Evolutionary conservation across 1,284 basidiomycete species (phyloP).

Genomic region (Ustilago sp.): DNA sequence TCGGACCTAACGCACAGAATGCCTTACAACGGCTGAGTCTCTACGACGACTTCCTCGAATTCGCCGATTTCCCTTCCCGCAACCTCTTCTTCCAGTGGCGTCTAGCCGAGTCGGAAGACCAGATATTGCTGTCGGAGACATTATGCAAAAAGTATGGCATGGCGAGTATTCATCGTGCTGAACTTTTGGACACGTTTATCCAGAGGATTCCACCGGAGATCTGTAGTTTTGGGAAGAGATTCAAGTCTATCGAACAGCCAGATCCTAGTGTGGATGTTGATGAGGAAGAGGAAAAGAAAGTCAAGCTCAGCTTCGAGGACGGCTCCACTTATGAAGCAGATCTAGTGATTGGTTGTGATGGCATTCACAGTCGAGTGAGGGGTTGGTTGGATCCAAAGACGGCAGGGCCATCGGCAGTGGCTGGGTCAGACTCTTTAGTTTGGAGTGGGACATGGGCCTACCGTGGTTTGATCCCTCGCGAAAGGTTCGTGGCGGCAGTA

Average conservation of each 20-base stretch:
- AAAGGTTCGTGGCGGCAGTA: constrained; percentile 47
- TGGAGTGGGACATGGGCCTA: constrained; percentile 63
- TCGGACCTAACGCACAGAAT: constrained; percentile 33
- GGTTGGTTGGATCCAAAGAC: constrained; percentile 44
- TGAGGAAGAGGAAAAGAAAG: constrained; percentile 5
- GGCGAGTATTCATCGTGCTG: constrained; percentile 50
- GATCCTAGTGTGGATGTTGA: background rate
- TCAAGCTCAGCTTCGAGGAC: constrained; percentile 39
- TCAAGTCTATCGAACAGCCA: constrained; percentile 29
- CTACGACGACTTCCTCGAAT: constrained; percentile 38
- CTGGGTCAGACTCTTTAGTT: constrained; percentile 41
- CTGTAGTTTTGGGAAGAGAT: constrained; percentile 46
- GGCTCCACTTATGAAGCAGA: constrained; percentile 48
- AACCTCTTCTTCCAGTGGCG: constrained; percentile 58
- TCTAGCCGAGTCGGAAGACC: constrained; percentile 30
- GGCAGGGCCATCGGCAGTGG: constrained; percentile 27
- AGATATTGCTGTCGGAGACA: constrained; percentile 40
- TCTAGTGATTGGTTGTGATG: constrained; percentile 66
- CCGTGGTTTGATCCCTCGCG: constrained; percentile 59
- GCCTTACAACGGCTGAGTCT: constrained; percentile 36
- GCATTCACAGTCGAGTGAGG: constrained; percentile 63
- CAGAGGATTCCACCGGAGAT: constrained; percentile 29
- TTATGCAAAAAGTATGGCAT: constrained; percentile 47
- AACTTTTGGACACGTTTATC: constrained; percentile 47
- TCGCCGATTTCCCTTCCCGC: constrained; percentile 40